Evolutionary conservation across 192 early-diverging fungal species (phyloP), one percentile per base, ranked within the genome.

Genomic region (Phlyctochytrium planicorne): DNA sequence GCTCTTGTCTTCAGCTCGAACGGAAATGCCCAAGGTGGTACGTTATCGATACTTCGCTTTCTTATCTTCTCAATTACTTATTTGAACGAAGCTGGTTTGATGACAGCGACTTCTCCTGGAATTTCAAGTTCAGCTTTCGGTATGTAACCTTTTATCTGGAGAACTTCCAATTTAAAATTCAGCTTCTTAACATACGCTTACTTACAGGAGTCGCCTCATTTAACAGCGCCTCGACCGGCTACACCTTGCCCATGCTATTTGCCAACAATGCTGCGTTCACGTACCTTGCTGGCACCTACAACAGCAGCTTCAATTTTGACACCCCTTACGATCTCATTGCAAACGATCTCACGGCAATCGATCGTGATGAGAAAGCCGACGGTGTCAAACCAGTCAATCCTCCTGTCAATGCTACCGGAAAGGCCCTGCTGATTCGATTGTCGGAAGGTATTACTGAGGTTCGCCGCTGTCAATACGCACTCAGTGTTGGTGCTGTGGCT

Each of bases 21-120:
- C 40, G 94, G 94, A 20, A 96, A 96, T 78, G 82, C 40, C 10
- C 40, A 47, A 20, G 20, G 10, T 20, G n/a, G n/a, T n/a, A n/a
- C n/a, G n/a, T n/a, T n/a, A 88, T 33, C 93, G 94, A 40, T 33
- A 60, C 31, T 67, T 71, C 35, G 90, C 88, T 0, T 25, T 89
- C 0, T n/a, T n/a, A n/a, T n/a, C n/a, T n/a, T n/a, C n/a, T n/a
- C n/a, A n/a, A n/a, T n/a, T n/a, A n/a, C n/a, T n/a, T n/a, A n/a
- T n/a, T 85, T 75, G 50, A 81, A 82, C 40, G 75, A 78, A 0
- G 40, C 40, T 47, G 40, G 40, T 47, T 20, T 47, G 10, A 47
- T 47, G 40, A 47, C 40, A 6, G 20, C 6, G 10, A 69, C 76
- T 36, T 31, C 29, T 27, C 62, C 74, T 14, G 57, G 37, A 2